Evolutionary conservation across 2,329 filamentous ascomycete genomes (phyloP).

Genomic region (Lomentospora prolificans): DNA sequence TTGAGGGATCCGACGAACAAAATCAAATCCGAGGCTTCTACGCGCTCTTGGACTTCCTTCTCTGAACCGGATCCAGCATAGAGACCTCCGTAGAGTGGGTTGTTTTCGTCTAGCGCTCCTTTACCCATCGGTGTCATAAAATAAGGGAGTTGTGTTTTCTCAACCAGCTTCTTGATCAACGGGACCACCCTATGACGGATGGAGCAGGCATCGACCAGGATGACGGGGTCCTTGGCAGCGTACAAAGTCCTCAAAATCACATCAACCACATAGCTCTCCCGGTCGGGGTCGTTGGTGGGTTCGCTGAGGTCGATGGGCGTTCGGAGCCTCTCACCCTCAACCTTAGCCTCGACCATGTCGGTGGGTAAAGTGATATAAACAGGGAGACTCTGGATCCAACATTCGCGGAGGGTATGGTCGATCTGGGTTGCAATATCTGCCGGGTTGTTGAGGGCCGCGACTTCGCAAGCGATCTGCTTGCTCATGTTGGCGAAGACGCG

Average conservation of each 20-base stretch:
- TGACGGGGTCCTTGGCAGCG: conserved; percentile 62
- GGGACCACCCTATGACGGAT: conserved; percentile 64
- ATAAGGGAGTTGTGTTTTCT: conserved; percentile 65
- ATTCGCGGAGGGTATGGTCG: conserved; percentile 66
- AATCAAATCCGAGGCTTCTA: conserved; percentile 63
- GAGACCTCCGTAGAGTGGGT: conserved; percentile 70
- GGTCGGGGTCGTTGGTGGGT: conserved; percentile 55
- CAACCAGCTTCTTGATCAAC: conserved; percentile 63
- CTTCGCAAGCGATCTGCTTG: conserved; percentile 57
- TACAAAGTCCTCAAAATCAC: conserved; percentile 66
- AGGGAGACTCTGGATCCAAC: conserved; percentile 63
- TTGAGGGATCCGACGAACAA: conserved; percentile 59
- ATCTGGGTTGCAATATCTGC: conserved; percentile 64
- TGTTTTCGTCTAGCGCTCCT: conserved; percentile 67
- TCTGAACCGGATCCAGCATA: conserved; percentile 73
- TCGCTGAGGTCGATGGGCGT: conserved; percentile 58
- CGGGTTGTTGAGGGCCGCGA: conserved; percentile 61
- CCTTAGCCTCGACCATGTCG: conserved; percentile 66
- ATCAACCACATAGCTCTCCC: conserved; percentile 75
- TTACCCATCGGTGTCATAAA: conserved; percentile 92
- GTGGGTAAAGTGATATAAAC: conserved; percentile 79
- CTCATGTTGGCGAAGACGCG: conserved; percentile 76
- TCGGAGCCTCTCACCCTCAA: conserved; percentile 64
- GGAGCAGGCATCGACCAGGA: conserved; percentile 76
- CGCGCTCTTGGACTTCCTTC: conserved; percentile 48